Evolutionary conservation across 352 stramenopile species (phyloP).

Genomic region (Globisporangium acanthophoron): DNA sequence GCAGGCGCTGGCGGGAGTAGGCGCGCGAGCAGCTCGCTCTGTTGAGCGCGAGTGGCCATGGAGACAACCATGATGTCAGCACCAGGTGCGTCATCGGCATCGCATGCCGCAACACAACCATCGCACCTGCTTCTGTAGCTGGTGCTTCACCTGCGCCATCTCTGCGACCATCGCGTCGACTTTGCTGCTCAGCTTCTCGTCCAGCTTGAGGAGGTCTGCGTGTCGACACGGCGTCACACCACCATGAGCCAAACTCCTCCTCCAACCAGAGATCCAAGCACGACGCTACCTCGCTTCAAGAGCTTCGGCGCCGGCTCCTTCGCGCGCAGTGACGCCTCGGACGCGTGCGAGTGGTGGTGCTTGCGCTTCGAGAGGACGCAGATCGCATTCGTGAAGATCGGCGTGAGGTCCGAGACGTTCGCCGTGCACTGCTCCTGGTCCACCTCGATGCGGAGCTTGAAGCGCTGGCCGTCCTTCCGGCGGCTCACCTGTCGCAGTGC

Average conservation of each 20-base stretch:
- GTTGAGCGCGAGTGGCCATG: no score
- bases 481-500: constrained; percentile 44
- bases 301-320: constrained; percentile 60
- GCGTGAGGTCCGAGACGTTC: constrained; percentile 69
- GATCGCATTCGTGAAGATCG: constrained; percentile 83
- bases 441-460: constrained; percentile 81
- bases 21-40: constrained; percentile 32
- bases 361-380: constrained; percentile 86
- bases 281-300: constrained; percentile 43
- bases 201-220: constrained; percentile 41
- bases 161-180: constrained; percentile 49
- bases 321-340: constrained; percentile 31
- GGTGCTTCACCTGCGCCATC: constrained; percentile 45
- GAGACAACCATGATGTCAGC: background rate
- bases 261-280: background rate
- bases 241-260: background rate
- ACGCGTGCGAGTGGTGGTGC: constrained; percentile 38
- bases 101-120: background rate
- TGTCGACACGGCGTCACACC: background rate
- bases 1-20: constrained; percentile 13
- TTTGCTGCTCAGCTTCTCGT: constrained; percentile 53
- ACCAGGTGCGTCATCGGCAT: background rate
- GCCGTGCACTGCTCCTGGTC: constrained; percentile 81
- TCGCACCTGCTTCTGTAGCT: constrained; percentile 60
- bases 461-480: constrained; percentile 78